Evolutionary conservation across 306 rosid species (phyloP), one percentile per base, ranked within the genome.

Genomic region (Prunus armeniaca): DNA sequence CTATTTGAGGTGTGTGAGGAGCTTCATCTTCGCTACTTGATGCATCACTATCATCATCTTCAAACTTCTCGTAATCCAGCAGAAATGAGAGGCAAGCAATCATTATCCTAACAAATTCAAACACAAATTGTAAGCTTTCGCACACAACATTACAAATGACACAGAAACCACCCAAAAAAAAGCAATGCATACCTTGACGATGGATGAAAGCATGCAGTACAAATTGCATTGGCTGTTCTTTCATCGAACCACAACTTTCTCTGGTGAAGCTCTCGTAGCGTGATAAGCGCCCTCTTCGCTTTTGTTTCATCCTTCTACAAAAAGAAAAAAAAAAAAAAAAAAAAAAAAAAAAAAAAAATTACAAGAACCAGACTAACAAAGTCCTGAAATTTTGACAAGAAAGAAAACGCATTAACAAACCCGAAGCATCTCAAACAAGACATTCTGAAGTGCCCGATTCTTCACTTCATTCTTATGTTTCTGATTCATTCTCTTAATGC

Each of bases 11-110:
- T 51, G 80, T 55, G 74, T 76, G 88, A 27, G 90, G 78, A 77
- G 72, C 64, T 32, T 94, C 97, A 46, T 90, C 92, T 38, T 92
- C 96, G 66, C 90, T 85, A 28, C 80, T 76, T 18, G 90, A 83
- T 72, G 82, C 93, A 76, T 91, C 96, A 78, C 98, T 92, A 52
- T 87, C 93, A 22, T 86, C 79, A 0, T 86, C 83, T 84, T 85
- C 90, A 80, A 94, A 87, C 90, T 90, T 94, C 85, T 94, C 98
- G 28, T 89, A 91, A 86, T 90, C 93, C 71, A 94, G 94, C 70
- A 94, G 93, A 89, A 90, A 87, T 28, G 86, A 85, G 32, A 94
- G 68, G 64, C 92, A 61, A 6, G 96, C 91, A 80, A 89, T 87
- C 98, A 94, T 89, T 79, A 94, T 94, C 96, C 98, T 92, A 85